Percentiles rank a stretch among this genome's conserved stretches.
These are phyloP conservation scores for Lactarius sp. DNA, from an alignment of 768 basidiomycete genomes.

Conservation along the genomic window DNA sequence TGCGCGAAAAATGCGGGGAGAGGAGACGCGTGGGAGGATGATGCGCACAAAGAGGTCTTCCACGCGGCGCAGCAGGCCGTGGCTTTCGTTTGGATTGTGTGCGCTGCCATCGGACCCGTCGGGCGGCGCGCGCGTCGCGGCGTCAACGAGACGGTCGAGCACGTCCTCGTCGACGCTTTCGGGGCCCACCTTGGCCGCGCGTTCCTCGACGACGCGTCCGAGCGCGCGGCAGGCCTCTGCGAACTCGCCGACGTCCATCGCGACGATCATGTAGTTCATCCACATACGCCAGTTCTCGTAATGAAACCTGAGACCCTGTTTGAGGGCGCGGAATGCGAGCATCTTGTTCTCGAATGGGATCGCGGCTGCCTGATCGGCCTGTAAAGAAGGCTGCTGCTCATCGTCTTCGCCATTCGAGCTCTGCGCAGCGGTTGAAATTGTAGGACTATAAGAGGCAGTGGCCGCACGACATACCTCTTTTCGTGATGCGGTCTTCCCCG, in stretches of 20 bases:
- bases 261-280: conserved; percentile 94
- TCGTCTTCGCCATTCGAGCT: neutral
- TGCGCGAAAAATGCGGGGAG: conserved; percentile 73
- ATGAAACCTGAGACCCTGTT: conserved; percentile 77
- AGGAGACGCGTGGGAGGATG: conserved; percentile 78
- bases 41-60: conserved; percentile 67
- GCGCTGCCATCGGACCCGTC: conserved; percentile 35
- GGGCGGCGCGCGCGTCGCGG: conserved; percentile 58
- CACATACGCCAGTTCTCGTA: conserved; percentile 98
- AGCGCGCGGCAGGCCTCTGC: conserved; percentile 83
- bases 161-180: conserved; percentile 79
- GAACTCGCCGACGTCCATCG: conserved; percentile 90
- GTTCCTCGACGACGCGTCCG: conserved; percentile 73
- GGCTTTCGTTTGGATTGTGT: conserved; percentile 55
- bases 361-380: conserved; percentile 26
- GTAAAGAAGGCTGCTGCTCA: neutral
- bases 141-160: conserved; percentile 82
- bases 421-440: neutral
- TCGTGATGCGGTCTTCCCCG: conserved; percentile 31
- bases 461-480: conserved; percentile 28
- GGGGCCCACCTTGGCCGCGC: conserved; percentile 46
- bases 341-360: conserved; percentile 71
- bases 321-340: conserved; percentile 88
- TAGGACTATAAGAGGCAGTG: neutral
- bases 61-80: conserved; percentile 63